A percentile compares a stretch with the other conserved stretches of the same genome.
phyloP scores from a whole-genome alignment of 2,329 filamentous ascomycete species.

The Hortaea werneckii region DNA sequence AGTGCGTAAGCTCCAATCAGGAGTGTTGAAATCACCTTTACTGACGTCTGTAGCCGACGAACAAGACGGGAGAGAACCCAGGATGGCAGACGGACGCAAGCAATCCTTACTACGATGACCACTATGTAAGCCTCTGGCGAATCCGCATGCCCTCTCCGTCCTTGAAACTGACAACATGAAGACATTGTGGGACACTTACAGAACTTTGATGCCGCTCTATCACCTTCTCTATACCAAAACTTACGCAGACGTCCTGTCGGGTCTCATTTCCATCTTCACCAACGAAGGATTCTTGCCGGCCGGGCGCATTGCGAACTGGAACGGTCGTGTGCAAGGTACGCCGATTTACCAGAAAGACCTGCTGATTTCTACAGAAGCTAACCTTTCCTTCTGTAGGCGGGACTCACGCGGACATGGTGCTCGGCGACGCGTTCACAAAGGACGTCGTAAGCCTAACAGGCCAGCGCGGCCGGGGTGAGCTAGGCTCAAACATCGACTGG shows the following conservation, averaged over 20 bases:
- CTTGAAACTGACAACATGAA: too few relatives aligned
- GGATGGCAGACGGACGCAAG: neutral
- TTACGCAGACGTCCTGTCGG: neutral
- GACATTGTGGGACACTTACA: too few relatives aligned
- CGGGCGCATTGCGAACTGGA: neutral
- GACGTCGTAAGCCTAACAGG: slow-evolving; percentile 37
- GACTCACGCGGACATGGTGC: slow-evolving; percentile 55
- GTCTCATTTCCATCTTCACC: neutral
- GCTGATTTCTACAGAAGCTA: too few relatives aligned
- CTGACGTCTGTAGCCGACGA: too few relatives aligned
- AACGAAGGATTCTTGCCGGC: neutral
- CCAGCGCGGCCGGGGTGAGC: neutral
- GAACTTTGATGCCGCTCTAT: neutral
- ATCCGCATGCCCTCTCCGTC: too few relatives aligned
- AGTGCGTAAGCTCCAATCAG: too few relatives aligned
- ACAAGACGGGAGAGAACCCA: slow-evolving; percentile 1
- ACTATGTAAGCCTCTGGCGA: too few relatives aligned
- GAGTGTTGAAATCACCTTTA: too few relatives aligned
- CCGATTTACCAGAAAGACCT: too few relatives aligned
- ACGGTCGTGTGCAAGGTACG: too few relatives aligned
- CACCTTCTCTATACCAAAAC: neutral
- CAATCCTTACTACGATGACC: neutral
- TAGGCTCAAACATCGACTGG: slow-evolving; percentile 50
- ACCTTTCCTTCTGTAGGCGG: too few relatives aligned
- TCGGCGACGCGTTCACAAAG: slow-evolving; percentile 63